These are phyloP conservation scores for Scheffersomyces segobiensis DNA, from an alignment of 1,139 yeast species.

Conservation along the genomic window DNA sequence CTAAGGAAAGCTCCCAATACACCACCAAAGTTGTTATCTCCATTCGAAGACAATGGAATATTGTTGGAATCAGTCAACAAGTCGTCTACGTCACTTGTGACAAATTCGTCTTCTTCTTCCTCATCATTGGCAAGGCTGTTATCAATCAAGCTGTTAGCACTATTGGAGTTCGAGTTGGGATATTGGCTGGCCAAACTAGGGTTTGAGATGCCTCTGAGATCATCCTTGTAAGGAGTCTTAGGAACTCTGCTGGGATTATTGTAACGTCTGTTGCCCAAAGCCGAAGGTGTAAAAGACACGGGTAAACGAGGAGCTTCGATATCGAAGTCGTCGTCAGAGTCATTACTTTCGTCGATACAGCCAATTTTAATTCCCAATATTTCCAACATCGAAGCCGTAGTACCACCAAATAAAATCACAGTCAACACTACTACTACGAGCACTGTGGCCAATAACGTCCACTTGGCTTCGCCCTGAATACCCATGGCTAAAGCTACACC, in stretches of 20 bases:
- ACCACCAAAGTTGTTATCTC: conserved; percentile 20
- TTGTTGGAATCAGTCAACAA: conserved; percentile 19
- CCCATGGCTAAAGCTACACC: conserved; percentile 99
- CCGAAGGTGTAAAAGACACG: conserved; percentile 16
- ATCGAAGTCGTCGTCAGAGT: conserved; percentile 92
- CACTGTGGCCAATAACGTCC: conserved; percentile 88
- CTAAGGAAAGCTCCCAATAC: conserved; percentile 46
- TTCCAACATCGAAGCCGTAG: conserved; percentile 97
- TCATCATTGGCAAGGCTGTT: conserved; percentile 12
- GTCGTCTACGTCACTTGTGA: conserved; percentile 44
- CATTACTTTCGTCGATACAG: conserved; percentile 70
- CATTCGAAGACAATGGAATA: not conserved
- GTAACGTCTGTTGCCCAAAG: conserved; percentile 38
- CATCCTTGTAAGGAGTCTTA: conserved; percentile 13
- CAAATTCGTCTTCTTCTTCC: conserved; percentile 37
- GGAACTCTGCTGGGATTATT: conserved; percentile 5
- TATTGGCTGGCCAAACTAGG: conserved; percentile 3
- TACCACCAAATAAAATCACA: conserved; percentile 95
- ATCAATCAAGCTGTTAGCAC: conserved; percentile 1
- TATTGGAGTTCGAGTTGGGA: conserved; percentile 5
- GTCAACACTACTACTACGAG: conserved; percentile 95
- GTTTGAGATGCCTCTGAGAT: conserved; percentile 3
- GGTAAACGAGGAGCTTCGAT: conserved; percentile 71
- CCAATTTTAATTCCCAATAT: conserved; percentile 92
- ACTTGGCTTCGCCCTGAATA: conserved; percentile 89